These are phyloP conservation scores for Chlamydomonas sp. DNA, from an alignment of 139 green algal genomes.

Conservation along the genomic window DNA sequence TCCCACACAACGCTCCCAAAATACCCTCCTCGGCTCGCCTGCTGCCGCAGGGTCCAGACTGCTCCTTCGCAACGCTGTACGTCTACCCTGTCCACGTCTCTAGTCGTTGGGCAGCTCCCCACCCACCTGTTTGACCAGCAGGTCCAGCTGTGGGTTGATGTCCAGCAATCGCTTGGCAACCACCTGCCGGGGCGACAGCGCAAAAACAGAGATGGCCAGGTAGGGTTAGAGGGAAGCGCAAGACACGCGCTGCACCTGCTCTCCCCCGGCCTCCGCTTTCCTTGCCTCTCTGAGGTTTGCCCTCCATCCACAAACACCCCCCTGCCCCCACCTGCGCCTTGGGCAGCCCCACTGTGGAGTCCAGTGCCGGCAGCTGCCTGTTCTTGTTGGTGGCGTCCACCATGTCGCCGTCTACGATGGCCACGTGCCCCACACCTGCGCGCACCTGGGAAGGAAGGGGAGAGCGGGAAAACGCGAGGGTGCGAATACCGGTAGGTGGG, in stretches of 20 bases:
- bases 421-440: conserved; percentile 51
- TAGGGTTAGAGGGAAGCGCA: too few species aligned
- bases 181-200: background rate
- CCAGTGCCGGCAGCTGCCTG: conserved; percentile 60
- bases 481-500: too few species aligned
- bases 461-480: too few species aligned
- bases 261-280: too few species aligned
- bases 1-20: too few species aligned
- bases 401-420: conserved; percentile 56
- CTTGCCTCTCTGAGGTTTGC: too few species aligned
- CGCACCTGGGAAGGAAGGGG: conserved; percentile 4
- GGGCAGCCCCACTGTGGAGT: conserved; percentile 51
- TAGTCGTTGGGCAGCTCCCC: background rate
- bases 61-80: too few species aligned
- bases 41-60: too few species aligned
- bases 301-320: too few species aligned
- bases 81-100: background rate
- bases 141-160: conserved; percentile 60
- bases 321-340: conserved; percentile 41
- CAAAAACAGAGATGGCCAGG: too few species aligned
- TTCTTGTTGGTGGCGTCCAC: conserved; percentile 72
- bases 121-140: conserved; percentile 36
- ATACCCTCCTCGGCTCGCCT: too few species aligned
- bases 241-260: too few species aligned
- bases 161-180: conserved; percentile 56